Percentiles rank a stretch among this genome's conserved stretches.
Conservation (phyloP, 163 green algal species). For the Scenedesmus sp. region DNA sequence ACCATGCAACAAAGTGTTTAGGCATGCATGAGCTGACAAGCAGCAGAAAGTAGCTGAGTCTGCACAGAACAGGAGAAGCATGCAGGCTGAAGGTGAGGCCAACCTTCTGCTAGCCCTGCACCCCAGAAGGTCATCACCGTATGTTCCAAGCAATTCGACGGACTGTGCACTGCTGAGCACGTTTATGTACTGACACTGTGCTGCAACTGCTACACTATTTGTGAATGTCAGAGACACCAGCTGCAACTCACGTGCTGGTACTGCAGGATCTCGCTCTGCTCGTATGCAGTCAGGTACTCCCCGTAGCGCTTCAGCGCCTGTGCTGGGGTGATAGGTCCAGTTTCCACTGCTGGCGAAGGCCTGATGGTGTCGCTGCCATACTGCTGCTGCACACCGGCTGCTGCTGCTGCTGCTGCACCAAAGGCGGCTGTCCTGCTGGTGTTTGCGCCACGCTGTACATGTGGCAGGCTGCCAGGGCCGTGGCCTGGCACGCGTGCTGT, state of each 20-base stretch:
- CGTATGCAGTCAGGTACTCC: slow-evolving; percentile 81
- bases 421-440: slow-evolving; percentile 24
- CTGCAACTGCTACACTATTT: too few relatives aligned
- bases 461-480: slow-evolving; percentile 45
- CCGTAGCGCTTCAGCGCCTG: slow-evolving; percentile 76
- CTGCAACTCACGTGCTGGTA: slow-evolving; percentile 67
- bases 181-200: too few relatives aligned
- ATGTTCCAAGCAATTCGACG: too few relatives aligned
- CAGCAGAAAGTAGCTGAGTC: neutral
- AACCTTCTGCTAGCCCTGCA: too few relatives aligned
- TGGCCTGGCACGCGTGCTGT: slow-evolving; percentile 31
- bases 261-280: slow-evolving; percentile 87
- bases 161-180: too few relatives aligned
- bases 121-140: too few relatives aligned
- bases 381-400: slow-evolving; percentile 34
- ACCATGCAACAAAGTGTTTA: neutral
- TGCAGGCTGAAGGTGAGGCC: too few relatives aligned
- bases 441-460: slow-evolving; percentile 15
- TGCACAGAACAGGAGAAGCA: too few relatives aligned
- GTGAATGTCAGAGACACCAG: too few relatives aligned
- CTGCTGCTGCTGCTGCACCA: slow-evolving; percentile 32
- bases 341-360: slow-evolving; percentile 52
- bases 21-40: neutral
- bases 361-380: neutral
- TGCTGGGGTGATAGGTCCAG: slow-evolving; percentile 62